Evolutionary conservation across 768 basidiomycete genomes (phyloP).

Genomic region (Panaeolus papilionaceus): DNA sequence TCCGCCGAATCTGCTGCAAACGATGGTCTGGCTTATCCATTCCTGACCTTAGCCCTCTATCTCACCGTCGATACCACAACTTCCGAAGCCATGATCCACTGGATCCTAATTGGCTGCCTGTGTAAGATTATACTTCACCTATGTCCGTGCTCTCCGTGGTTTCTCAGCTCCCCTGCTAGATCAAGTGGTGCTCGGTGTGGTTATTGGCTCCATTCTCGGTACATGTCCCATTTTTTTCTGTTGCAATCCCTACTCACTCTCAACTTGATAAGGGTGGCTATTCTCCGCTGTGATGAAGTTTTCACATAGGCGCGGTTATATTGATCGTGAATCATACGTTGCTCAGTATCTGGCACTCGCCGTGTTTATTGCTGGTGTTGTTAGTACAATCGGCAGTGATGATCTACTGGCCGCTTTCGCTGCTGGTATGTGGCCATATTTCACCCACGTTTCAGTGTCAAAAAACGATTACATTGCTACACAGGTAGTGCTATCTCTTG

Average conservation of each 20-base stretch:
- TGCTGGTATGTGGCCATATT: constrained; percentile 53
- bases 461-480: constrained; percentile 19
- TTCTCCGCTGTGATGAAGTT: constrained; percentile 78
- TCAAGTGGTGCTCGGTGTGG: constrained; percentile 78
- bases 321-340: constrained; percentile 74
- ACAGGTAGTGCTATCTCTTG: constrained; percentile 88
- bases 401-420: constrained; percentile 92
- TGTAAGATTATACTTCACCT: constrained; percentile 50
- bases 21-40: constrained; percentile 95
- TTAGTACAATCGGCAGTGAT: constrained; percentile 82
- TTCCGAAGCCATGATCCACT: constrained; percentile 74
- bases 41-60: constrained; percentile 86
- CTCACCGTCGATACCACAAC: constrained; percentile 73
- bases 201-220: constrained; percentile 66
- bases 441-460: constrained; percentile 10
- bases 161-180: constrained; percentile 48
- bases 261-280: constrained; percentile 50
- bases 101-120: constrained; percentile 87
- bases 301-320: constrained; percentile 35
- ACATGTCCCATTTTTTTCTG: constrained; percentile 26
- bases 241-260: constrained; percentile 14
- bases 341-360: constrained; percentile 83
- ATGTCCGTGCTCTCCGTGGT: neutral
- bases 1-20: constrained; percentile 94
- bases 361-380: constrained; percentile 79